Evolutionary conservation across 768 basidiomycete species (phyloP), one percentile per base, ranked within the genome.

Genomic region (Mrakia blollopis): DNA sequence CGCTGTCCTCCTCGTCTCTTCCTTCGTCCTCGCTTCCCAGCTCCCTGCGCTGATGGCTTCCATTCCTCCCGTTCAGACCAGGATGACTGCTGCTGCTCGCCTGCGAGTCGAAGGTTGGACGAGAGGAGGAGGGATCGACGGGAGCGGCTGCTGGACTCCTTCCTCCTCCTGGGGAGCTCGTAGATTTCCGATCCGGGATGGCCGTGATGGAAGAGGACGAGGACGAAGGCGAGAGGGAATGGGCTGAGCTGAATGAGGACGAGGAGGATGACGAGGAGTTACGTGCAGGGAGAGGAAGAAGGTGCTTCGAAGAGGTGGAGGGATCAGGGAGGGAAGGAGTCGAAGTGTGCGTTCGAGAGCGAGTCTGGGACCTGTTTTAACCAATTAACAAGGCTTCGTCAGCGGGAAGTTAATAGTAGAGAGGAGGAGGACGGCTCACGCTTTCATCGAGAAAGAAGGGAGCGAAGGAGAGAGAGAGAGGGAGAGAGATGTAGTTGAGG

Each of bases 201-300:
- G 72, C 72, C 14, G 72, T 72, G 21, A 35, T 41, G 39, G 72
- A 72, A 50, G 72, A 72, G 13, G 72, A 72, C 9, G 72, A 72
- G 11, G 72, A 72, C 6, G 72, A 72, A 2, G 72, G 39, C 25
- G 72, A 72, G 35, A 61, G 44, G 13, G 72, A 72, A 32, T 60
- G 54, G 37, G 60, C 52, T 57, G 72, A 72, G 50, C 32, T 57
- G 44, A 37, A 61, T 54, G 72, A 50, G n/a, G 72, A 60, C 11
- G 72, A 61, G 9, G 60, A 32, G 0, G 72, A 72, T 10, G 72
- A 54, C 1, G 72, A 32, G 10, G 72, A 32, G 14, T 54, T 28
- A n/a, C 30, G 35, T 13, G n/a, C 18, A 13, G 32, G 35, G 60
- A 47, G 39, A 4, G 50, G 44, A 30, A 23, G 44, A 30, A 23